phyloP scores from a whole-genome alignment of 805 yeast genomes.

The Wickerhamomyces bisporus region DNA sequence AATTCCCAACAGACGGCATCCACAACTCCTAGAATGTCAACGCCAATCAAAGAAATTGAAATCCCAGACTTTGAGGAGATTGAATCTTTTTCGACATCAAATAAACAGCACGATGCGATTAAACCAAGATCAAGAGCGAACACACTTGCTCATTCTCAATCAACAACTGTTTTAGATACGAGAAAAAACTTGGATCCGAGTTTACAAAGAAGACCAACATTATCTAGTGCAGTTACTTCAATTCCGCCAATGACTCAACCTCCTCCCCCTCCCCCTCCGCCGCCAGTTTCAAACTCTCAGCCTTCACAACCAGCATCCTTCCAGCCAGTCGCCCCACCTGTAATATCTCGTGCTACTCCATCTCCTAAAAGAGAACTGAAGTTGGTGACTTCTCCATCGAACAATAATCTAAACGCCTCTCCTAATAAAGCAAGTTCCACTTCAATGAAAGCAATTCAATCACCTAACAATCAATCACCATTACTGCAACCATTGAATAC shows the following conservation, averaged over 20 bases:
- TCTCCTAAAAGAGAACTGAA: constrained; percentile 38
- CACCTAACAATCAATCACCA: constrained; percentile 22
- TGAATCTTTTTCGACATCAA: constrained; percentile 23
- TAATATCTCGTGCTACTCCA: constrained; percentile 33
- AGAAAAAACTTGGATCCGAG: constrained; percentile 18
- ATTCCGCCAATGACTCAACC: constrained; percentile 1
- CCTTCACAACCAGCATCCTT: not conserved
- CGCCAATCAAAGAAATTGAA: constrained; percentile 60
- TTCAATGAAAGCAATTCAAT: constrained; percentile 31
- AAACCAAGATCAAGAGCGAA: constrained; percentile 26
- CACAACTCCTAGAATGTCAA: constrained; percentile 33
- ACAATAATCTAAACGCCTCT: constrained; percentile 24
- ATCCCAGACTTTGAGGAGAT: constrained; percentile 61
- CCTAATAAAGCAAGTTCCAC: constrained; percentile 33
- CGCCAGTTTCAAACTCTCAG: constrained; percentile 5
- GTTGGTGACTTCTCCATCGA: constrained; percentile 26
- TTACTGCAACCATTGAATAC: constrained; percentile 30
- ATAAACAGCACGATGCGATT: constrained; percentile 13
- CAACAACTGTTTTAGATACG: constrained; percentile 15
- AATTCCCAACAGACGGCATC: constrained; percentile 6
- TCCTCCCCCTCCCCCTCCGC: constrained; percentile 13
- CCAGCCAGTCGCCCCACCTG: constrained; percentile 13
- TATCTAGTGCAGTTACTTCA: not conserved
- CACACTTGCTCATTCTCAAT: constrained; percentile 22
- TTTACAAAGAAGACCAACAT: constrained; percentile 21